Evolutionary conservation across 116 monocot species (phyloP).

Genomic region (Posidonia oceanica): DNA sequence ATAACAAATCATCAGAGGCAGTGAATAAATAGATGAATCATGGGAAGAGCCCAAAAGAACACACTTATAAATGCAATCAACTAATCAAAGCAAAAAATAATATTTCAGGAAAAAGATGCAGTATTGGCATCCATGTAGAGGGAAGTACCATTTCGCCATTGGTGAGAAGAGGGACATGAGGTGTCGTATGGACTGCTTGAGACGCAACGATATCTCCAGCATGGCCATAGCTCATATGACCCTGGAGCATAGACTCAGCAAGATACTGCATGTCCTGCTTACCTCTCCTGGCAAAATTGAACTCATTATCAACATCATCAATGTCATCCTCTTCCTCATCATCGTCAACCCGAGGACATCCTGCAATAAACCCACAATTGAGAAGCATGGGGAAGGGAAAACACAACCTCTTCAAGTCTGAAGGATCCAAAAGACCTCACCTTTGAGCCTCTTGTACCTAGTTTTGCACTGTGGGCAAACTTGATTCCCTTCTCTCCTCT

Average conservation of each 20-base stretch:
- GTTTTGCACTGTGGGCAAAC: conserved; percentile 90
- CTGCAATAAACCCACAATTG: conserved; percentile 12
- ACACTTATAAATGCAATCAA: background rate
- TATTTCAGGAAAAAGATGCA: background rate
- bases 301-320: conserved; percentile 83
- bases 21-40: background rate
- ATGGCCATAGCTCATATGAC: conserved; percentile 74
- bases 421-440: conserved; percentile 12
- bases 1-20: background rate
- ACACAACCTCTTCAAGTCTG: background rate
- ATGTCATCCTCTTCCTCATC: conserved; percentile 75
- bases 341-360: conserved; percentile 60
- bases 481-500: conserved; percentile 70
- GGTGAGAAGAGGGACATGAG: conserved; percentile 69
- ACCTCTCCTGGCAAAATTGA: conserved; percentile 34
- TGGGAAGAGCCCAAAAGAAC: background rate
- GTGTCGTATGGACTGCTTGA: conserved; percentile 29
- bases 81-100: no score
- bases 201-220: conserved; percentile 41
- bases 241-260: conserved; percentile 58
- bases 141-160: conserved; percentile 72
- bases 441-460: conserved; percentile 77
- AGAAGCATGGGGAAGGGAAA: background rate
- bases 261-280: conserved; percentile 29
- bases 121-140: background rate